Base-by-base conservation (phyloP, 2,329 filamentous ascomycete species). In the Fusarium udum region DNA sequence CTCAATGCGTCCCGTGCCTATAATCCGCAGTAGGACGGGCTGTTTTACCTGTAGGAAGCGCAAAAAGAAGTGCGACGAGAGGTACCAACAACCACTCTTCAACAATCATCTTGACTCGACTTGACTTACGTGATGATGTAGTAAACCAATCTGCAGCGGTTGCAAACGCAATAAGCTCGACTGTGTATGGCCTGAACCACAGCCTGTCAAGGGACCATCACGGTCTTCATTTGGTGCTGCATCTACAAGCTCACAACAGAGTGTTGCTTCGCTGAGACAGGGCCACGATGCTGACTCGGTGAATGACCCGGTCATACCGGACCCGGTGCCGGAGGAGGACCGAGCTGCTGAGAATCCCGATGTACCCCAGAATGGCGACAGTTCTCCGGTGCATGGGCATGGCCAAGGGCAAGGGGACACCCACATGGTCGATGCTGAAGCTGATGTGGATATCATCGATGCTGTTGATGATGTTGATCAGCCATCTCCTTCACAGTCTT, bases 21-120 rank as follows among this genome's bases (percentile, higher is more conserved):
- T 82, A 67, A 81, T 82, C 62, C 76, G 81, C 67, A 79, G 77
- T 70, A 75, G 82, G 72, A 82, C 83, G 22, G 84, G 84, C 64
- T 87, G 85, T 79, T 80, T 86, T 77, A 86, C 84, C 34, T 87
- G 85, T 79, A 83, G 85, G 69, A 85, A 86, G 42, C 83, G 86
- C 67, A 89, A 88, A 79, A 87, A 88, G 72, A 84, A 86, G 72
- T 89, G 87, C 77, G 86, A 88, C 73, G 87, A 89, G 79, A 71
- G 49, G 67, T 71, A 71, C 26, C 16, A 18, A 7, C 22, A 22
- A 32, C 20, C 14, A 18, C 24, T 37, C 20, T 18, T n/a, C 49
- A 26, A 15, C 20, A 40, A 24, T 57, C 36, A 56, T n/a, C 9
- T 45, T 58, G 43, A 53, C 67, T 40, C n/a, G 31, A 49, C 53